Evolutionary conservation across 2,329 filamentous ascomycete species (phyloP).

Genomic region (Sordariomycetes sp.): DNA sequence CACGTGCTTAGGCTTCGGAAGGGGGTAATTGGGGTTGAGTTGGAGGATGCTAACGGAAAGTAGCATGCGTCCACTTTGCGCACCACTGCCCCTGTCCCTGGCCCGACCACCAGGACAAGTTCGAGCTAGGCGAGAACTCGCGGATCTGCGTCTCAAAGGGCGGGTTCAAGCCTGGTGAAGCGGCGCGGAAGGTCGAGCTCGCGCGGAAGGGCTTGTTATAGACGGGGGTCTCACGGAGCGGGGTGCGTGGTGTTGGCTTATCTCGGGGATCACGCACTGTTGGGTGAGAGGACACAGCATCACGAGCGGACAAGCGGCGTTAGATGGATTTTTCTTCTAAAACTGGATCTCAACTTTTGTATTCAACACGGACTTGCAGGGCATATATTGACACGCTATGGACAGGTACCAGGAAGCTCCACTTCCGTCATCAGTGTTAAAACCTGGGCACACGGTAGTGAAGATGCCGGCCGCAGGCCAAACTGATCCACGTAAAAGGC

Average conservation of each 20-base stretch:
- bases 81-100: constrained; percentile 94
- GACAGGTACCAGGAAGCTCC: background rate
- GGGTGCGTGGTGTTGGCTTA: background rate
- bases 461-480: background rate
- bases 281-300: background rate
- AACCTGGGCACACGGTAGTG: no score
- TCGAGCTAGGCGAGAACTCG: constrained; percentile 59
- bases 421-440: no score
- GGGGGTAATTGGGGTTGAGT: background rate
- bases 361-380: background rate
- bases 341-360: background rate
- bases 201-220: constrained; percentile 66
- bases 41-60: constrained; percentile 7
- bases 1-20: background rate
- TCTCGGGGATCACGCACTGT: background rate
- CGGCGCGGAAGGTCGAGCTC: constrained; percentile 63
- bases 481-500: background rate
- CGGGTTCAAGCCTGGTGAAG: constrained; percentile 59
- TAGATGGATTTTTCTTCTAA: background rate
- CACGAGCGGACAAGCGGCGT: background rate
- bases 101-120: constrained; percentile 63
- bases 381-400: background rate
- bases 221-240: constrained; percentile 7
- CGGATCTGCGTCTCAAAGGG: constrained; percentile 64
- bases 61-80: constrained; percentile 83